These are phyloP conservation scores for Neurospora hispaniola DNA, from an alignment of 495 filamentous ascomycete genomes.

Conservation along the genomic window DNA sequence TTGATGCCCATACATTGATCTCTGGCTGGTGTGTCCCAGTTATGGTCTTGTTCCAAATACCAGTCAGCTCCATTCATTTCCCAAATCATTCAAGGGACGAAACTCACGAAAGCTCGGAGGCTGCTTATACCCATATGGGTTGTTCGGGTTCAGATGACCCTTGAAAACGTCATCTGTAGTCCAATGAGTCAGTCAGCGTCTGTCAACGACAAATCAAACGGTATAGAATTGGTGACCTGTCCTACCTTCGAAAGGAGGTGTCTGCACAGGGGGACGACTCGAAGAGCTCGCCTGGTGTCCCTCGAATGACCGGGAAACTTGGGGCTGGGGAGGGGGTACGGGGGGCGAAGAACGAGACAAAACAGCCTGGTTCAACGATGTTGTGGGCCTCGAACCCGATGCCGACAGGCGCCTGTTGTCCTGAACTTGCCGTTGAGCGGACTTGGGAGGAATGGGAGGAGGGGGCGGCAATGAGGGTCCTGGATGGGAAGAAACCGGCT, in stretches of 20 bases:
- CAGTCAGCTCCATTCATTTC: not conserved
- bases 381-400: not conserved
- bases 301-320: not conserved
- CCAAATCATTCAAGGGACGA: not conserved
- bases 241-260: not conserved
- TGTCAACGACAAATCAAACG: not conserved
- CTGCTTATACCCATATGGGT: constrained; percentile 9
- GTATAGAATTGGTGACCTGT: not conserved
- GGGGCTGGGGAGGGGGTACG: not conserved
- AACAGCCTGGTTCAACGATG: not conserved
- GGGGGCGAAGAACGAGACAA: not conserved
- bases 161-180: not conserved
- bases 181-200: not conserved
- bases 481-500: not conserved
- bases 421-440: not conserved
- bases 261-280: not conserved
- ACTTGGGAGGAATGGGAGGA: not conserved
- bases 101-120: constrained; percentile 16
- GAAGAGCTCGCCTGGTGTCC: not conserved
- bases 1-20: not conserved
- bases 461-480: not conserved
- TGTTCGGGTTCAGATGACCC: constrained; percentile 10
- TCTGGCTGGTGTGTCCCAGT: constrained; percentile 10
- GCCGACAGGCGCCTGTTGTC: not conserved
- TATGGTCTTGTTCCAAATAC: not conserved